Evolutionary conservation across 768 basidiomycete genomes (phyloP).

Genomic region (Crepidotus variabilis): DNA sequence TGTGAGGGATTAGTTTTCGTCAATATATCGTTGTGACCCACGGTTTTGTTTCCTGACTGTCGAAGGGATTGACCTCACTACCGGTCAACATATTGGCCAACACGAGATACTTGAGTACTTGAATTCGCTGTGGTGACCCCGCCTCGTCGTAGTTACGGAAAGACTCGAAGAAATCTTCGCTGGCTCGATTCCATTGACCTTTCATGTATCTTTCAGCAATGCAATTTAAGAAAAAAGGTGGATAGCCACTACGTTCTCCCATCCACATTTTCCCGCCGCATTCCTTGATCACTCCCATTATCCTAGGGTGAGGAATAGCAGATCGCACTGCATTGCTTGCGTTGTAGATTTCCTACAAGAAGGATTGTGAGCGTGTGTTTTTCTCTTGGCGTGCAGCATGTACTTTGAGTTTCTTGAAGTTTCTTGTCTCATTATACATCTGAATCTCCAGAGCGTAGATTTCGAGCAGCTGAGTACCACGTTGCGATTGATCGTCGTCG

Average conservation of each 20-base stretch:
- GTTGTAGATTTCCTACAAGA: slow-evolving; percentile 90
- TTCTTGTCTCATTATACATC: slow-evolving; percentile 97
- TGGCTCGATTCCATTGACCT: slow-evolving; percentile 97
- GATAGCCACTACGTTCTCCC: slow-evolving; percentile 76
- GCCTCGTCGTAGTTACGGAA: slow-evolving; percentile 99
- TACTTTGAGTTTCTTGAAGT: slow-evolving; percentile 95
- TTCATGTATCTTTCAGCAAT: background rate
- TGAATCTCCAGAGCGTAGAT: slow-evolving; percentile 99
- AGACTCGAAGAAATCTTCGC: slow-evolving; percentile 98
- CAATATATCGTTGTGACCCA: slow-evolving; percentile 35
- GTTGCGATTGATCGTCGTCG: slow-evolving; percentile 83
- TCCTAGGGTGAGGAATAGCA: slow-evolving; percentile 96
- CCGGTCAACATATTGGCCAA: slow-evolving; percentile 98
- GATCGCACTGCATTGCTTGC: slow-evolving; percentile 89
- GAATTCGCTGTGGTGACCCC: slow-evolving; percentile 92
- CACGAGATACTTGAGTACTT: slow-evolving; percentile 97
- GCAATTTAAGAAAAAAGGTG: background rate
- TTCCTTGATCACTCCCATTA: slow-evolving; percentile 99
- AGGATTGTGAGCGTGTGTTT: background rate
- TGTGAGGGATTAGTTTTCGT: background rate
- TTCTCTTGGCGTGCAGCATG: background rate
- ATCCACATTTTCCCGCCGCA: slow-evolving; percentile 99
- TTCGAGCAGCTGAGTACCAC: slow-evolving; percentile 91
- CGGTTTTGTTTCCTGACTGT: slow-evolving; percentile 99
- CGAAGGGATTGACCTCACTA: slow-evolving; percentile 98